Percentiles rank a stretch among this genome's conserved stretches.
phyloP scores from a whole-genome alignment of 148 eudicot species.

The Camellia sinensis region DNA sequence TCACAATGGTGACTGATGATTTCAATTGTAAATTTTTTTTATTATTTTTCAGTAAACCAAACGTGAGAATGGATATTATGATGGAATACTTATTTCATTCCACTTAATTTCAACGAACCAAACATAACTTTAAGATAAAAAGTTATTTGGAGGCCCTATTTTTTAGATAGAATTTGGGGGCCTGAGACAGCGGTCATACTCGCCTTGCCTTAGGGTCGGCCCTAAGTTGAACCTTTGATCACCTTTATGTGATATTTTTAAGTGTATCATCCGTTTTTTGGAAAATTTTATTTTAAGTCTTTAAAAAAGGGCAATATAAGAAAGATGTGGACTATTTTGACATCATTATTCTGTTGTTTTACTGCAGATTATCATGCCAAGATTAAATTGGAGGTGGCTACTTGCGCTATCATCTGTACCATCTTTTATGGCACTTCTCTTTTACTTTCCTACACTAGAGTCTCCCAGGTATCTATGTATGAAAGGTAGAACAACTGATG shows the following conservation, averaged over 20 bases:
- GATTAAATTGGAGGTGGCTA: conserved; percentile 48
- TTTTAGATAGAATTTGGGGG: no score
- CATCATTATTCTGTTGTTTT: not conserved
- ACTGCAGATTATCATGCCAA: conserved; percentile 36
- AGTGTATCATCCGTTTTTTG: not conserved
- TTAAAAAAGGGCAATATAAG: not conserved
- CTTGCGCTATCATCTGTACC: conserved; percentile 41
- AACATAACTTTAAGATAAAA: no score
- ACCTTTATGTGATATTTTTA: not conserved
- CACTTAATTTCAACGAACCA: no score
- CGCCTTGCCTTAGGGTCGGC: no score
- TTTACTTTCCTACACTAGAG: conserved; percentile 32
- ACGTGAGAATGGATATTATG: no score
- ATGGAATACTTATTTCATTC: no score
- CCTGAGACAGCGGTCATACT: no score
- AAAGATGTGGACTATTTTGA: not conserved
- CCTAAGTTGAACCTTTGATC: not conserved
- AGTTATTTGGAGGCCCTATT: no score
- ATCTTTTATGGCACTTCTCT: conserved; percentile 29
- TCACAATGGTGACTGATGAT: no score
- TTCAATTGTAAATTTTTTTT: no score
- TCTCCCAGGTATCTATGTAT: conserved; percentile 45
- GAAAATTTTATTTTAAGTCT: not conserved
- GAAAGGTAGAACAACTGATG: conserved; percentile 34
- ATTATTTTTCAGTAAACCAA: no score